Evolutionary conservation across 2,329 filamentous ascomycete genomes (phyloP), one percentile per base, ranked within the genome.

Genomic region (Beauveria sp.): DNA sequence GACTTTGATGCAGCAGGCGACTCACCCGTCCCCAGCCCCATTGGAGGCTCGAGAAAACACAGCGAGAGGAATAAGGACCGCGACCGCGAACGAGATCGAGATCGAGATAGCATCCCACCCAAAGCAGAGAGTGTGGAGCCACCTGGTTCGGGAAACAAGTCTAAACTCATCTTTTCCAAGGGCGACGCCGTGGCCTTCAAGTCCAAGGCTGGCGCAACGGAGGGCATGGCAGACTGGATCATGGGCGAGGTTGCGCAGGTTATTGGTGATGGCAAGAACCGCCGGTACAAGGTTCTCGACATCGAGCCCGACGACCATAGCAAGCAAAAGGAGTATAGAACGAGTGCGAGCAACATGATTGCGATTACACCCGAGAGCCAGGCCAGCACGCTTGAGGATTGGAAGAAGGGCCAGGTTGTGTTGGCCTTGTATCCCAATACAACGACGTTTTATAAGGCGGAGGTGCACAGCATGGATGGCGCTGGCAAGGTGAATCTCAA

Each of bases 361-460:
- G 84, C 87, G 2, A 92, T 94, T 61, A 87, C 90, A 2, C 79
- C 83, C 0, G 75, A 76, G 64, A 73, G 64, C 69, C 78, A 65
- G 70, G 77, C 70, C 65, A 77, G 73, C 64, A 84, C 74, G 2
- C 76, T 88, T 18, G 75, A 80, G 4, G 79, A 88, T 46, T 82
- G 88, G 62, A 84, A 88, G 41, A 75, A 83, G 44, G 88, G 89
- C 50, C 90, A 88, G 70, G 83, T 85, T 51, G 90, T 93, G 9
- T 77, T 93, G 61, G 90, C 90, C 0, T 77, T 91, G 62, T 94
- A 94, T 69, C 90, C 90, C 0, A 87, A 91, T 67, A 93, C 90
- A 1, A 92, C 90, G 1, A 92, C 89, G 0, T 93, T 94, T 68
- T 94, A 94, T 72, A 87, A 89, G 70, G 90, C 90, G 1, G 89